Evolutionary conservation across 805 yeast species (phyloP), one percentile per base, ranked within the genome.

Genomic region (Zygosaccharomyces pseudorouxii): DNA sequence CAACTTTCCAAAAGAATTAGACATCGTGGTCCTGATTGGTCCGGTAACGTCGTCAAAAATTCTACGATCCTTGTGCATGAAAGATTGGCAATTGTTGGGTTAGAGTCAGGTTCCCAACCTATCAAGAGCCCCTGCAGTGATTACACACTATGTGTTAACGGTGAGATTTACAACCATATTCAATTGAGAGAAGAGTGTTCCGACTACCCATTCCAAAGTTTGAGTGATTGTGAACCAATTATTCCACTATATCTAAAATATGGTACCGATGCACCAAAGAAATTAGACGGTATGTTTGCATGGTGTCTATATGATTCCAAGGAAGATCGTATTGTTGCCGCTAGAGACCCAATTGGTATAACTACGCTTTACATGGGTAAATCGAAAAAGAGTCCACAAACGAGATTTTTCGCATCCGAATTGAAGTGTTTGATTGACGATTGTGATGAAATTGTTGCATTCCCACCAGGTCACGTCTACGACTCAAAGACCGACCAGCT

Each of bases 11-110:
- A 89, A 71, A 81, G 90, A 72, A 85, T 92, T 69, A 84, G 99
- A 75, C 99, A 93, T 73, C 84, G 99, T 73, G 99, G 99, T 64
- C 99, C 99, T 58, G 99, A 93, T 73, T 93, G 99, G 99, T 79
- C 89, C 33, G 99, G 99, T 64, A 89, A 89, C 81, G 68, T 78
- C 56, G 73, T 79, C 56, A 81, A 82, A 66, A 87, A 87, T 82
- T 69, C 75, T 56, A 88, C 97, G 42, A 83, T 93, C 57, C 72
- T 93, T 58, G 83, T 86, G 60, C 99, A 93, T 69, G 99, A 93
- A 76, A 87, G 99, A 76, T 78, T 93, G 68, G 95, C 98, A 57
- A 90, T 93, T 67, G 99, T 93, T 53, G 99, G 99, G 60, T 77
- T 93, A 60, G 97, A 89, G 69, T 77, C 96, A 39, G 99, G 99